Evolutionary conservation across 129 eudicot genomes (phyloP).

Genomic region (Logfia minima): DNA sequence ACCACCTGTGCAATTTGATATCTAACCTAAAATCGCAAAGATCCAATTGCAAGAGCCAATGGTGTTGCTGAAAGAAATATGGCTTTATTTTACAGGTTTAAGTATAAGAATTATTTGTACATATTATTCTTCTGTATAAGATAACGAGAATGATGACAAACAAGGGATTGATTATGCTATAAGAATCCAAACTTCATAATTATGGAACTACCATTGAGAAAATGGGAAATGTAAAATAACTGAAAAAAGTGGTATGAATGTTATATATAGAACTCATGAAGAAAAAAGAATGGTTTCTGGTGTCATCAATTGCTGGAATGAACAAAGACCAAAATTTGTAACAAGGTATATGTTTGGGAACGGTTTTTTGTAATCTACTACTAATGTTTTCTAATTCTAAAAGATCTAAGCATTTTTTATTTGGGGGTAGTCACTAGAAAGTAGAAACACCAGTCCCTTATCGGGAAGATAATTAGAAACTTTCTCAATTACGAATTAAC

Average conservation of each 20-base stretch:
- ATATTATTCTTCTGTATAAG: too few species aligned
- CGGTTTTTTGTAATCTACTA: not conserved
- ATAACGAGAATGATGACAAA: too few species aligned
- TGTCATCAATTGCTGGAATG: too few species aligned
- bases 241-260: not conserved
- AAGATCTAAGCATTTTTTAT: not conserved
- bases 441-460: not conserved
- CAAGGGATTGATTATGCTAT: too few species aligned
- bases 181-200: not conserved
- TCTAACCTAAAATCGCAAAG: too few species aligned
- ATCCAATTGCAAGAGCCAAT: too few species aligned
- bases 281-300: not conserved
- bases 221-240: not conserved
- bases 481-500: not conserved
- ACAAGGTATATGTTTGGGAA: too few species aligned
- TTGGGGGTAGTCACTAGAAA: not conserved
- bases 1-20: too few species aligned
- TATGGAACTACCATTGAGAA: not conserved
- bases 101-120: too few species aligned
- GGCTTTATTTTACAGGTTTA: too few species aligned
- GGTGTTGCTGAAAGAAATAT: too few species aligned
- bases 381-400: not conserved
- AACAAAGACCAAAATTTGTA: too few species aligned
- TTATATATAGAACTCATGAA: not conserved
- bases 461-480: not conserved